Base-by-base conservation (phyloP, 805 yeast genomes). In the Debaryomyces prosopidis region DNA sequence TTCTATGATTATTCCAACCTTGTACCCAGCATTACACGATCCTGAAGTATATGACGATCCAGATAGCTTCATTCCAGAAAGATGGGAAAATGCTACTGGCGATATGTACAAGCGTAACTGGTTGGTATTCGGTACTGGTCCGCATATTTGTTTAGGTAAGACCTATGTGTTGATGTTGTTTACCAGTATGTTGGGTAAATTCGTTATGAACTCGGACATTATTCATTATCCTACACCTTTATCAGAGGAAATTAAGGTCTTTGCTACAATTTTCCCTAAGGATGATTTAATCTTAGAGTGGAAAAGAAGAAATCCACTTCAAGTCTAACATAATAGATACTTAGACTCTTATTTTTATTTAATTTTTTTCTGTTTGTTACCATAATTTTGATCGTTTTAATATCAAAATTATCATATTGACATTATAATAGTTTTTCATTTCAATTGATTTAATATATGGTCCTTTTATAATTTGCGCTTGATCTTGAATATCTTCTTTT, bases 181-280 rank as follows among this genome's bases (percentile, higher is more conserved):
- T 67, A 84, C 95, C 12, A 89, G 87, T 28, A 76, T 92, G 76
- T 80, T 94, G 61, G 99, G 99, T 63, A 94, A 94, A 70, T 90
- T 90, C 45, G 81, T 89, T 18, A 68, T 94, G 80, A 71, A 79
- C 56, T 78, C 90, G 43, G 91, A 94, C 66, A 81, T 94, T 72
- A 69, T 79, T 47, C 99, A 94, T 66, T 78, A 82, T 53, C 82
- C 85, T 39, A 94, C 99, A 18, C 86, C 84, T 35, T 73, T 85
- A 55, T 84, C 92, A 55, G 99, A 94, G 73, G 84, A 89, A 61
- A 90, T 94, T 61, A 88, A 89, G 63, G 98, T 94, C 33, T 94
- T 94, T 65, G 99, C 99, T 20, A 94, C 99, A 15, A 90, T 94
- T 63, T 94, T 94, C 87, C 99, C 99, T 20, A 83, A 89, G 66